phyloP scores from a whole-genome alignment of 2,329 filamentous ascomycete genomes.

The Fonsecaea monophora region DNA sequence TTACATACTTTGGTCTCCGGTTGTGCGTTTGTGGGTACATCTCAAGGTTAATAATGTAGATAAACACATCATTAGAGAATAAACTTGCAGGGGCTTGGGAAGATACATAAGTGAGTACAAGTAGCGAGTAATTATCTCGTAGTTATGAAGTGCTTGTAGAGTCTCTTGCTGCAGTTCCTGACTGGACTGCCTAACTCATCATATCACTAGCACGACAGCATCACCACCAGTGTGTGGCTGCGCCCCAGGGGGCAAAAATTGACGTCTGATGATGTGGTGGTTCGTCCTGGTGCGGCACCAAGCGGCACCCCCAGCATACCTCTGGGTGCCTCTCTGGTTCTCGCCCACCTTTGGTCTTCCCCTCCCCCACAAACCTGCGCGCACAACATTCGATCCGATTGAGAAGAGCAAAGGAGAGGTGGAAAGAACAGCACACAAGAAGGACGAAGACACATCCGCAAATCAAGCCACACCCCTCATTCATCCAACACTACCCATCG shows the following conservation, averaged over 20 bases:
- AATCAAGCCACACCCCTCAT: constrained; percentile 1
- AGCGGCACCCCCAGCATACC: no score
- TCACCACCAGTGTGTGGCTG: background rate
- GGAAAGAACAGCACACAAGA: background rate
- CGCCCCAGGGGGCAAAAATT: background rate
- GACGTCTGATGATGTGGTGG: constrained; percentile 2
- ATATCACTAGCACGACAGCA: background rate
- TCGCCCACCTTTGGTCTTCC: constrained; percentile 1
- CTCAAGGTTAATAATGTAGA: no score
- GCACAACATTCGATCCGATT: background rate
- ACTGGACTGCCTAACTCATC: background rate
- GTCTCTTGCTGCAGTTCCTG: background rate
- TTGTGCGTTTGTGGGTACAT: background rate
- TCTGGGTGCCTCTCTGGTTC: background rate
- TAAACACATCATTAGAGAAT: no score
- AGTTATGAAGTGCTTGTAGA: no score
- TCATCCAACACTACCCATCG: background rate
- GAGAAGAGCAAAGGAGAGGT: background rate
- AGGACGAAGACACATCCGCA: background rate
- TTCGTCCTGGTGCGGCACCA: background rate
- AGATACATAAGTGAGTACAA: no score
- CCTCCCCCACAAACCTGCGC: constrained; percentile 5
- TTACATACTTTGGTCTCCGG: background rate
- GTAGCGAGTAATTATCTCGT: no score
- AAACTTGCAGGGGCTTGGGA: no score